Base-by-base conservation (phyloP, 2,329 filamentous ascomycete genomes). In the Fusarium kyushuense region DNA sequence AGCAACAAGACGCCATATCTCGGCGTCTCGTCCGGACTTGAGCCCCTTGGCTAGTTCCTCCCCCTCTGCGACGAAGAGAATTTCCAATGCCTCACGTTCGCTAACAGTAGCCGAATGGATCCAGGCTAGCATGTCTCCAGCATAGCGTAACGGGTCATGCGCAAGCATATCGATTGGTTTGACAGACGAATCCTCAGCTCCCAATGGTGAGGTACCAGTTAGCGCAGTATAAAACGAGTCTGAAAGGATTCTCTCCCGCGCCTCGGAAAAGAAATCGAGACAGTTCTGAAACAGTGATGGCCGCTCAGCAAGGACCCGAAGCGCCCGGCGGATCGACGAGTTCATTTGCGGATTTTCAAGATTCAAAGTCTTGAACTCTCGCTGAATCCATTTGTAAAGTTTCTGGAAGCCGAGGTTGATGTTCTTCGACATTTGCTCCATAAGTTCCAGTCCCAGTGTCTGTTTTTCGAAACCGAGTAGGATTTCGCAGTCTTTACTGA, bases 121-220 rank as follows among this genome's bases (percentile, higher is more conserved):
- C 96, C 96, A 99, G 7, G 96, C 96, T 16, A 99, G 86, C 94
- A 99, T 99, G 76, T 99, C 96, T 54, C 96, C 94, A 4, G 96
- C 89, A 77, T 98, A 98, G 21, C 96, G 89, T 27, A 98, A 81
- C 2, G 93, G 90, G 75, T 99, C 96, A 76, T 98, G 95, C 1
- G 96, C 95, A 13, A 90, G 91, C 72, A 98, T 88, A 76, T 99
- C 95, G 67, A 99, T 99, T 0, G 96, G 95, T 76, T 98, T 97
- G 35, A 91, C 83, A 4, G 86, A 86, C 25, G 82, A 81, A 65
- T 92, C 87, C 43, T 86, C 84, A 27, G 84, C 83, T 0, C 88
- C 86, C 13, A 84, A 85, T 8, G 87, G 81, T 14, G 85, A 82
- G 3, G 83, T 86, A 36, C 95, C 95, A 1, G 94, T 97, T 51